Evolutionary conservation across 2,329 filamentous ascomycete species (phyloP).

Genomic region (Diaporthe citriasiana): DNA sequence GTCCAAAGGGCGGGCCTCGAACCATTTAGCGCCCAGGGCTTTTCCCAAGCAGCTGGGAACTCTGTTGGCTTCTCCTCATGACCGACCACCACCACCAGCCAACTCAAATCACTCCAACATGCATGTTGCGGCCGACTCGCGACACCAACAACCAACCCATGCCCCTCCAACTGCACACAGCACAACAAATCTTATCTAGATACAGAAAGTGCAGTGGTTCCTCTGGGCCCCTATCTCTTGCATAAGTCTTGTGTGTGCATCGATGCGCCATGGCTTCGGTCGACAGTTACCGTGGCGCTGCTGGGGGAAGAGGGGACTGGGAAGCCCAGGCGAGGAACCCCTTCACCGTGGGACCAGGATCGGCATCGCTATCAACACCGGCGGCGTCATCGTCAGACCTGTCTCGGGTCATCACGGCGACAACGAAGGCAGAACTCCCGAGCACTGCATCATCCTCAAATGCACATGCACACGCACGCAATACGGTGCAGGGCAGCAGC

Average conservation of each 20-base stretch:
- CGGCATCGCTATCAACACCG: neutral
- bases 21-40: slow-evolving; percentile 23
- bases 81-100: neutral
- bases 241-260: neutral
- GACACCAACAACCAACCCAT: slow-evolving; percentile 29
- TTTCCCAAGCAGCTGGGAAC: slow-evolving; percentile 28
- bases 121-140: slow-evolving; percentile 24
- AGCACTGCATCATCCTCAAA: neutral
- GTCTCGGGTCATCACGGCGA: slow-evolving; percentile 6
- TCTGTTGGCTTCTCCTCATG: slow-evolving; percentile 26
- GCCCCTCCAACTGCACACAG: neutral
- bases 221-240: neutral
- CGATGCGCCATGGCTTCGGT: slow-evolving; percentile 25
- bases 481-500: neutral
- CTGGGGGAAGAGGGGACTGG: neutral
- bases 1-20: neutral
- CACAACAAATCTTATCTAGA: neutral
- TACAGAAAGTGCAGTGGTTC: neutral
- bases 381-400: slow-evolving; percentile 7
- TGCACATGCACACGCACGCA: no score
- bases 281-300: neutral
- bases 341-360: slow-evolving; percentile 4
- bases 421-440: neutral
- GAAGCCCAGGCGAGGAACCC: slow-evolving; percentile 9
- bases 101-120: neutral